A percentile compares a stretch with the other conserved stretches of the same genome.
These are phyloP conservation scores for Jaltomata sinuosa DNA, from an alignment of 257 asterid species.

Conservation along the genomic window DNA sequence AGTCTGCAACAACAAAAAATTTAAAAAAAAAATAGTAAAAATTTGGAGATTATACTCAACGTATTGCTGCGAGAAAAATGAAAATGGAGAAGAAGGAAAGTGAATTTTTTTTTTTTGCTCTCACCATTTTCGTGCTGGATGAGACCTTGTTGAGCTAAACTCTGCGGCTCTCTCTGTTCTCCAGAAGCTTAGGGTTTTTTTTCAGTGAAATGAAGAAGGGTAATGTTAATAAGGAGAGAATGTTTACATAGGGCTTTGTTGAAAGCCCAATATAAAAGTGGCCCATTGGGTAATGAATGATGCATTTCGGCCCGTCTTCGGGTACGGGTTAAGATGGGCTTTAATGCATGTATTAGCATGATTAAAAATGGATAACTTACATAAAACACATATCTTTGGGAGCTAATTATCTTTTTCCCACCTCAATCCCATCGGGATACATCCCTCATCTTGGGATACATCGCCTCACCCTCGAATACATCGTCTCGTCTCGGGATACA, in stretches of 20 bases:
- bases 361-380: no score
- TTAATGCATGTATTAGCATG: no score
- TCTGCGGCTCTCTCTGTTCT: not conserved
- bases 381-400: no score
- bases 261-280: not conserved
- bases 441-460: no score
- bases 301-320: no score
- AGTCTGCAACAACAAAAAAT: constrained; percentile 23
- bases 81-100: not conserved
- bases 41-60: not conserved
- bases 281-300: not conserved
- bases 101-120: not conserved
- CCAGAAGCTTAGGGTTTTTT: not conserved
- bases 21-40: not conserved
- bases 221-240: not conserved
- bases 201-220: not conserved
- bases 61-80: not conserved
- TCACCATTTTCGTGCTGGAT: constrained; percentile 5
- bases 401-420: no score
- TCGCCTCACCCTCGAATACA: no score
- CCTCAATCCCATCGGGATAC: no score
- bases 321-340: no score
- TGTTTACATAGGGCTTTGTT: not conserved
- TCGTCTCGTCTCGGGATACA: no score
- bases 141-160: not conserved